Base-by-base conservation (phyloP, 176 grass and related monocot species). In the Avena sativa region DNA sequence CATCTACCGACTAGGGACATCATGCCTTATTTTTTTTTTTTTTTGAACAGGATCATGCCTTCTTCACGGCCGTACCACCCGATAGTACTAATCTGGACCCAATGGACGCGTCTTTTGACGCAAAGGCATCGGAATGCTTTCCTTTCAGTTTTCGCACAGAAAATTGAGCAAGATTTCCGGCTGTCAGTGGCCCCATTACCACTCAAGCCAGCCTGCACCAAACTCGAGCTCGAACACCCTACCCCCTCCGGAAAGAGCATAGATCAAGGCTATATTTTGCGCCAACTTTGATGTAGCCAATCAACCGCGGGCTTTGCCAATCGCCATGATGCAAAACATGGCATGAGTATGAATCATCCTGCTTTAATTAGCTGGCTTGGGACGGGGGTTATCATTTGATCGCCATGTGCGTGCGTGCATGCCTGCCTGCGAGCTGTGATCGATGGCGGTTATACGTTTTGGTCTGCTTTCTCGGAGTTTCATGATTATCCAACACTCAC, bases 111-210 rank as follows among this genome's bases (percentile, higher is more conserved):
- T 84, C 89, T 91, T 91, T 91, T 84, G n/a, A 79, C 59, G 81
- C 81, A 76, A 84, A 88, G 36, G 43, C 85, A 84, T 74, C 44
- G 46, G 79, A 79, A 74, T 48, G 28, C 85, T 85, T 77, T 85
- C 7, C 85, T 85, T 77, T 85, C 7, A 36, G 68, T 69, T 88
- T 88, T 78, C 64, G 82, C 90, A 82, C 86, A 60, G 78, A 88
- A 91, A 91, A 88, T 82, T 67, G 28, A 82, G 86, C 86, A 52
- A 71, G 82, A 88, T 85, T 91, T 88, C 76, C 53, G 82, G 82
- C 71, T 91, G 90, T 91, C 86, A 72, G 81, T 85, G 82, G 82
- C 30, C 77, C 77, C 81, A 81, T 70, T n/a, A 53, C 69, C 77
- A 69, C 70, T 57, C 34, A 23, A 76, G 32, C 66, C 81, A 75